Conservation (phyloP, 257 asterid genomes). For the Solanum sejunctum region DNA sequence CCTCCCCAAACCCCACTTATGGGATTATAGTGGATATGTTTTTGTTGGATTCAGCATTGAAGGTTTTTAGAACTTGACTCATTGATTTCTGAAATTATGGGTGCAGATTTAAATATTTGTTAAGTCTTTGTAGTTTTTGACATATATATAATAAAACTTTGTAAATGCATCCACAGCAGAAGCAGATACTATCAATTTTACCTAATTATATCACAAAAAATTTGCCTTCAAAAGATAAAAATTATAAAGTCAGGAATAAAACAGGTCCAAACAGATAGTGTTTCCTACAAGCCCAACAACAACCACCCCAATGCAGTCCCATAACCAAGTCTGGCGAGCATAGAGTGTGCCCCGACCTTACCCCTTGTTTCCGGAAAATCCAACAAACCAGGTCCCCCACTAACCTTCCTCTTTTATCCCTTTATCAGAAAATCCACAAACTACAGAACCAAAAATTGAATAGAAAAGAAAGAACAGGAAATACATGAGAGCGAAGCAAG, state of each 20-base stretch:
- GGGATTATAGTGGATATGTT: too few relatives aligned
- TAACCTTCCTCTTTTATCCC: not conserved
- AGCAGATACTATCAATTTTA: not conserved
- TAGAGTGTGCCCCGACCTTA: too few relatives aligned
- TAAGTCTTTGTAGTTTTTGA: too few relatives aligned
- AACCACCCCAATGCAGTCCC: too few relatives aligned
- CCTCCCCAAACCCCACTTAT: too few relatives aligned
- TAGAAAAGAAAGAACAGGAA: not conserved
- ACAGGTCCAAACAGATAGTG: not conserved
- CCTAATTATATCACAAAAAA: not conserved
- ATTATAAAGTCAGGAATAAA: not conserved
- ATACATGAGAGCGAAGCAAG: conserved; percentile 68
- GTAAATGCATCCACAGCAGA: not conserved
- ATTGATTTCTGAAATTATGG: too few relatives aligned
- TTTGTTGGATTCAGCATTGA: too few relatives aligned
- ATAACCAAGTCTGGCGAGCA: too few relatives aligned
- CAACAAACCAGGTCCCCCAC: not conserved
- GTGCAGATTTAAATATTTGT: too few relatives aligned
- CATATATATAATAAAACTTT: not conserved
- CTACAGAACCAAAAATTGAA: not conserved
- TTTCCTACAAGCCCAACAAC: not conserved
- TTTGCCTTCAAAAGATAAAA: not conserved
- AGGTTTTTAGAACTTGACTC: too few relatives aligned
- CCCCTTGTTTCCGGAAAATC: too few relatives aligned
- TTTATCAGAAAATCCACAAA: not conserved